Evolutionary conservation across 1,284 basidiomycete species (phyloP), one percentile per base, ranked within the genome.

Genomic region (Clitocybe nebularis): DNA sequence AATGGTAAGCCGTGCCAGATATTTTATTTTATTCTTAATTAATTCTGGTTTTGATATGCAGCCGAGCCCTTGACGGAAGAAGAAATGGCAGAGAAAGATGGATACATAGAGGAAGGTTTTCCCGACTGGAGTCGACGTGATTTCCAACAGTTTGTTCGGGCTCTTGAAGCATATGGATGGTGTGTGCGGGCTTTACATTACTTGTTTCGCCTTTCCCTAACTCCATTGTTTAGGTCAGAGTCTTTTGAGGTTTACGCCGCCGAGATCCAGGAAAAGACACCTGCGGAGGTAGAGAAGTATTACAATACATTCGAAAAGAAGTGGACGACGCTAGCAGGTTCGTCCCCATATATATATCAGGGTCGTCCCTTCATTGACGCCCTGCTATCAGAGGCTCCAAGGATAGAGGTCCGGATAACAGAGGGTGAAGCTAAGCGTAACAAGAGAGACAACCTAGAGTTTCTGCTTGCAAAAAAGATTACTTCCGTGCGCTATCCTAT

Each of bases 121-220:
- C 79, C 82, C 23, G 83, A 87, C 53, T 96, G 94, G 94, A 91
- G 85, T 59, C 76, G 90, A 49, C 79, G 92, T 33, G 93, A 98
- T 60, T 98, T 93, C 74, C 93, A 95, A 57, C 86, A 88, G 53
- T 92, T 98, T 57, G 77, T 97, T 36, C 60, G 64, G 21, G 92
- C 84, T 0, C 69, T 93, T 34, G 95, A 97, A 61, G 79, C 79
- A 5, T 84, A 93, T 60, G 95, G 94, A 42, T 90, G 92, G 86
- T 87, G 43, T 29, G 77, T 60, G 4, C 26, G n/a, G n/a, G n/a
- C n/a, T n/a, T n/a, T n/a, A n/a, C n/a, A n/a, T n/a, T n/a, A n/a
- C n/a, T n/a, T n/a, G n/a, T n/a, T n/a, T n/a, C n/a, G n/a, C n/a
- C n/a, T n/a, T 43, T 14, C 30, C 36, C 47, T 30, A 20, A 4